A percentile compares a stretch with the other conserved stretches of the same genome.
Evolutionary conservation across 225 moss, liverwort and hornwort species (phyloP).

Genomic region (Rhytidiadelphus loreus): DNA sequence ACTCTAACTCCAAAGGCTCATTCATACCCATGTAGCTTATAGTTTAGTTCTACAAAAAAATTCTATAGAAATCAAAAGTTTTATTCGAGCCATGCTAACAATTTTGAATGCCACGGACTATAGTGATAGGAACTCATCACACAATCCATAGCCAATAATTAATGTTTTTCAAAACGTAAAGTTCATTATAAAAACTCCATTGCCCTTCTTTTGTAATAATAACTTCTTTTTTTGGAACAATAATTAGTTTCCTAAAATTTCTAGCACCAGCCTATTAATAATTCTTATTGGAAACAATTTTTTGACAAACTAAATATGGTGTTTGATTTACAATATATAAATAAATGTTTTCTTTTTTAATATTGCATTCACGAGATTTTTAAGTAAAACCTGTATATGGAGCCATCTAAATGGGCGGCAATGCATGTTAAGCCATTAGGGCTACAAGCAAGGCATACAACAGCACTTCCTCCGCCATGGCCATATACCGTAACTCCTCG

Average conservation of each 20-base stretch:
- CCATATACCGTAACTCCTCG: conserved; percentile 30
- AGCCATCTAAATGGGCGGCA: conserved; percentile 80
- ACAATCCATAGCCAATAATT: too few species aligned
- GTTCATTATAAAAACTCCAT: too few species aligned
- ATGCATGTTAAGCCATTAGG: conserved; percentile 45
- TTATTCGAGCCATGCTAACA: not conserved
- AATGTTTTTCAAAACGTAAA: not conserved
- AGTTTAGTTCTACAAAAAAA: not conserved
- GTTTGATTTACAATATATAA: too few species aligned
- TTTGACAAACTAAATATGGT: not conserved
- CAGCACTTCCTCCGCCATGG: conserved; percentile 49
- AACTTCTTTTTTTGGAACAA: not conserved
- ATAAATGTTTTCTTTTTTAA: too few species aligned
- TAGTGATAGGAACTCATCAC: not conserved
- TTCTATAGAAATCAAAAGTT: not conserved
- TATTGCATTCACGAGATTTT: too few species aligned
- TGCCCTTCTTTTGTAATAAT: too few species aligned
- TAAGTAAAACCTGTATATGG: conserved; percentile 66
- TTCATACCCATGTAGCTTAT: too few species aligned
- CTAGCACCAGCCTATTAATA: not conserved
- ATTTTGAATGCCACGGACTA: not conserved
- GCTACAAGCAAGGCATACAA: conserved; percentile 53
- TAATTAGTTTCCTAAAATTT: not conserved
- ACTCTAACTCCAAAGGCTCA: not conserved
- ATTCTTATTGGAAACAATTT: too few species aligned